Evolutionary conservation across 805 yeast species (phyloP).

Genomic region (Candida golubevii): DNA sequence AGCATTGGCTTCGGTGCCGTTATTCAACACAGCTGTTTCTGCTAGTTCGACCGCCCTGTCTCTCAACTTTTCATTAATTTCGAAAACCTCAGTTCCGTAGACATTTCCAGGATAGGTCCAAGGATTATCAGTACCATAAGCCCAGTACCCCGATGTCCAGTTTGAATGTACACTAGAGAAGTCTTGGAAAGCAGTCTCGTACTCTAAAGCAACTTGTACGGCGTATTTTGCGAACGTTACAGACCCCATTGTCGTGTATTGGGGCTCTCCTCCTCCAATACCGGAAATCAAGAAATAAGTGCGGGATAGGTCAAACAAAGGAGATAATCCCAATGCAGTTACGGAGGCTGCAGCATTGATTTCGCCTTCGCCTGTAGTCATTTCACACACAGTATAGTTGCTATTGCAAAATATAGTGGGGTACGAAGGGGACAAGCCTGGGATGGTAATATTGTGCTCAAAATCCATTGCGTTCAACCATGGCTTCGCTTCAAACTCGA

Average conservation of each 20-base stretch:
- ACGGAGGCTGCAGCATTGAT: slow-evolving; percentile 61
- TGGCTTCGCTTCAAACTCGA: slow-evolving; percentile 47
- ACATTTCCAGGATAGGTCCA: slow-evolving; percentile 48
- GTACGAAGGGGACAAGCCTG: slow-evolving; percentile 62
- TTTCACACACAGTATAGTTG: slow-evolving; percentile 52
- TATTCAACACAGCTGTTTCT: slow-evolving; percentile 35
- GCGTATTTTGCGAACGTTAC: slow-evolving; percentile 59
- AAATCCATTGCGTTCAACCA: slow-evolving; percentile 50
- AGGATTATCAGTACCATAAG: slow-evolving; percentile 49
- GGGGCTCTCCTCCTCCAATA: slow-evolving; percentile 62
- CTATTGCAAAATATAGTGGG: slow-evolving; percentile 53
- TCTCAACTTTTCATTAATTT: slow-evolving; percentile 54
- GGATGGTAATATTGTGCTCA: slow-evolving; percentile 51
- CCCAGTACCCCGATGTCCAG: slow-evolving; percentile 60
- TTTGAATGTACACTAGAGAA: slow-evolving; percentile 29
- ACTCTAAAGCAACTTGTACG: slow-evolving; percentile 57
- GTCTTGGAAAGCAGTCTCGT: slow-evolving; percentile 48
- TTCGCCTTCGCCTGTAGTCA: slow-evolving; percentile 69
- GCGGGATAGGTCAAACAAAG: slow-evolving; percentile 52
- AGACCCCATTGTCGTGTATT: slow-evolving; percentile 52
- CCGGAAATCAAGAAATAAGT: slow-evolving; percentile 64
- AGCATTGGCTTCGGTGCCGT: slow-evolving; percentile 44
- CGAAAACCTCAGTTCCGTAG: slow-evolving; percentile 65
- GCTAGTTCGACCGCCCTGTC: slow-evolving; percentile 56
- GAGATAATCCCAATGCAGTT: slow-evolving; percentile 49